A percentile compares a stretch with the other conserved stretches of the same genome.
Conservation (phyloP, 78 protist species). For the Andalucia godoyi region DNA sequence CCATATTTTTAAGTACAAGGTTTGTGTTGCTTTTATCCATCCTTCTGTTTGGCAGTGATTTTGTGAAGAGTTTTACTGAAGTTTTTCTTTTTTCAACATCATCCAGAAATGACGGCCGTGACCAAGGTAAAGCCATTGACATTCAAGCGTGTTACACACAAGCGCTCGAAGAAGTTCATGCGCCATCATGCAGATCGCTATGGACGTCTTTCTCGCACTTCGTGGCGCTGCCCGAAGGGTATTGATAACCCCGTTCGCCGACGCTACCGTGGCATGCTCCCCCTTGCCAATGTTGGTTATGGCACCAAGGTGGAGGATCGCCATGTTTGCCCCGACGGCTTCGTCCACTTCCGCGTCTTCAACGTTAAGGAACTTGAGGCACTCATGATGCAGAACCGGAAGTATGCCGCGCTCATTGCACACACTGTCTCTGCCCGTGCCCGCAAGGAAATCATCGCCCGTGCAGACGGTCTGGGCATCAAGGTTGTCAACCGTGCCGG, state of each 20-base stretch:
- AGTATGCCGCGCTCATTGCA: slow-evolving; percentile 90
- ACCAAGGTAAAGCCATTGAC: too few relatives aligned
- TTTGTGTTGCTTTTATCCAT: too few relatives aligned
- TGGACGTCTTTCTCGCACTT: not conserved
- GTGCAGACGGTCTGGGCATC: slow-evolving; percentile 90
- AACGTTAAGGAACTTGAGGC: slow-evolving; percentile 85
- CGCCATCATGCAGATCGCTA: slow-evolving; percentile 86
- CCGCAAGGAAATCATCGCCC: slow-evolving; percentile 78
- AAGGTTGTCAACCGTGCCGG: slow-evolving; percentile 88
- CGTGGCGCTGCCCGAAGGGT: slow-evolving; percentile 93
- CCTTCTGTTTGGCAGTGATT: too few relatives aligned
- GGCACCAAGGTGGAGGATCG: slow-evolving; percentile 70
- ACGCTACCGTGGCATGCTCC: slow-evolving; percentile 67
- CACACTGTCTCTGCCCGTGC: slow-evolving; percentile 72
- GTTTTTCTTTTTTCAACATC: too few relatives aligned
- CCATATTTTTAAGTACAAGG: too few relatives aligned
- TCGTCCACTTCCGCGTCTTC: slow-evolving; percentile 71
- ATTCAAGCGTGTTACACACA: too few relatives aligned
- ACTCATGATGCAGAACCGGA: slow-evolving; percentile 94
- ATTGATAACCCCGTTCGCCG: slow-evolving; percentile 93
- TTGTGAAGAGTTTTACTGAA: too few relatives aligned
- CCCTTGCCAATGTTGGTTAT: slow-evolving; percentile 83
- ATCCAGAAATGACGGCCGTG: too few relatives aligned
- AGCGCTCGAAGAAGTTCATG: slow-evolving; percentile 75
- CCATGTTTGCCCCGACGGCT: slow-evolving; percentile 77